These are phyloP conservation scores for Talaromyces sp. DNA, from an alignment of 2,329 filamentous ascomycete species.

Conservation along the genomic window DNA sequence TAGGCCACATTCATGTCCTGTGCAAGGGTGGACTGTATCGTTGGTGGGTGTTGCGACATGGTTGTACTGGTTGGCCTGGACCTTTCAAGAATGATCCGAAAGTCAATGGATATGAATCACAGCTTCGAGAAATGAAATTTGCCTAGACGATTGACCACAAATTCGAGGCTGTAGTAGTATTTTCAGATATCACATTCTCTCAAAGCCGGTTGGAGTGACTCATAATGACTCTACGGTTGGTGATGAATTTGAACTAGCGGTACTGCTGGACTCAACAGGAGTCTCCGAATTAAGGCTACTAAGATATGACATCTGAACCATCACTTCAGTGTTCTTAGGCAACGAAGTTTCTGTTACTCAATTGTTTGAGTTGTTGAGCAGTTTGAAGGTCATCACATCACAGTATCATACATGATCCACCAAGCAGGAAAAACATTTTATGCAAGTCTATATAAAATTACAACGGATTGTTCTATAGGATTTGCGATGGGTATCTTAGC, in stretches of 20 bases:
- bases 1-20: slow-evolving; percentile 22
- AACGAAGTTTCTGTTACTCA: too few relatives aligned
- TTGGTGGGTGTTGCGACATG: slow-evolving; percentile 15
- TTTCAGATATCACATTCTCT: neutral
- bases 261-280: too few relatives aligned
- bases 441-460: slow-evolving; percentile 4
- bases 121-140: neutral
- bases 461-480: neutral
- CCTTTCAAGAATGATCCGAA: neutral
- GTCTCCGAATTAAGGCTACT: neutral
- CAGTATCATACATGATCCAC: neutral
- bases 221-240: neutral
- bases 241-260: too few relatives aligned
- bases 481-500: neutral
- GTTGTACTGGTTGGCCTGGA: neutral
- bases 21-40: slow-evolving; percentile 13
- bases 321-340: too few relatives aligned
- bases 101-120: too few relatives aligned
- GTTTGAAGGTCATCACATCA: neutral
- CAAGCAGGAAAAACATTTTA: neutral
- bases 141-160: neutral
- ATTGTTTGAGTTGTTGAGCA: neutral
- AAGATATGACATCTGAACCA: neutral
- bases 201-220: neutral
- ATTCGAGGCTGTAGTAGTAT: neutral